Base-by-base conservation (phyloP, 352 stramenopile genomes). In the Globisporangium cederbergense region DNA sequence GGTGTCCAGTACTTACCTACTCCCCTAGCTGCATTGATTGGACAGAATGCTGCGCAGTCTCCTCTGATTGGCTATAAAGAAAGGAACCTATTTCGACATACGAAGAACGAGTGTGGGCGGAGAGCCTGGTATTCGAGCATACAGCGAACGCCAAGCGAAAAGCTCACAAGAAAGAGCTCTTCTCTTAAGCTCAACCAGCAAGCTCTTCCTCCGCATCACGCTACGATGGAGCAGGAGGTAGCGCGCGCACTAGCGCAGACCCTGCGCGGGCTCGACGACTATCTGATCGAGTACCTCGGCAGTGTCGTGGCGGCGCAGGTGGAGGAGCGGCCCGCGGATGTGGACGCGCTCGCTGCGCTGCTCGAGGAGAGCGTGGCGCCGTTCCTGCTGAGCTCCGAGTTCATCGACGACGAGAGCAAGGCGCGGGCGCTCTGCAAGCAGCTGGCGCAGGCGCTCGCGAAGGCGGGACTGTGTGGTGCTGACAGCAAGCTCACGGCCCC, bases 261-360 rank as follows among this genome's bases (percentile, higher is more conserved):
- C 51, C 66, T 94, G 43, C 45, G 65, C 30, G 75, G 76, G 2
- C 70, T 94, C 50, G 86, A 94, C 56, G 81, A 86, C 55, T 72
- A 78, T 13, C 75, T 94, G 64, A 72, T 90, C 49, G 79, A 89
- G 71, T 94, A 91, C 66, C 60, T 94, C 14, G 72, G 65, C 56
- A 81, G 81, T 47, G 77, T 89, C 2, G 78, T 94, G 34, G 60
- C 64, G 2, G 71, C 75, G 59, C 73, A 83, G 40, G 60, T 87
- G 36, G 79, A 88, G 36, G 69, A 83, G 40, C 52, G 70, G 0
- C 79, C 77, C 2, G 56, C 55, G 9, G 70, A 75, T 47, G 69
- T 64, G 8, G 66, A 76, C 5, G 67, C 77, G 47, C 73, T 91
- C 22, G 66, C 73, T 28, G 46, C 67, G n/a, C 57, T 74, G 42